These are phyloP conservation scores for Lichtheimia ornata DNA, from an alignment of 371 early-diverging fungal genomes.

Conservation along the genomic window DNA sequence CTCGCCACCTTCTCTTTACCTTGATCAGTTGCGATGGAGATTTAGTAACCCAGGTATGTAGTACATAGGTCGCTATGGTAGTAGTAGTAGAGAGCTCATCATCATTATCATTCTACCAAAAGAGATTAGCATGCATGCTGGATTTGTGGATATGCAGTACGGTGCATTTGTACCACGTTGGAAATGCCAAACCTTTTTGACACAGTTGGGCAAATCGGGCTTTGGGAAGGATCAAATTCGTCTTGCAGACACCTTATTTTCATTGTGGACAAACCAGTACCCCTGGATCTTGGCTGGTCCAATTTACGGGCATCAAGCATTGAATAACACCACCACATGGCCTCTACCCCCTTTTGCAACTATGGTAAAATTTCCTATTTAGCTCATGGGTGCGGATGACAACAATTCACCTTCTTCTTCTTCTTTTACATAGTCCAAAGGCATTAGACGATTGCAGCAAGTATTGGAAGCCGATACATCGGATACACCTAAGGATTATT, in stretches of 20 bases:
- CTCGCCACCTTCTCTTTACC: conserved; percentile 55
- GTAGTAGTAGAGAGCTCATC: neutral
- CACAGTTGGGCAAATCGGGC: conserved; percentile 55
- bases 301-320: conserved; percentile 5
- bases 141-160: conserved; percentile 53
- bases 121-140: conserved; percentile 50
- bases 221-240: conserved; percentile 52
- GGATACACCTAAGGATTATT: conserved; percentile 51
- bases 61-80: conserved; percentile 18
- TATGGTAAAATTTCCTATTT: neutral
- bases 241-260: conserved; percentile 62
- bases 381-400: too few species aligned
- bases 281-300: conserved; percentile 63
- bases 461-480: conserved; percentile 44
- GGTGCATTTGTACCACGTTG: conserved; percentile 53
- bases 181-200: conserved; percentile 51
- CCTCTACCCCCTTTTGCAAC: conserved; percentile 6
- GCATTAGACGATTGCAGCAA: conserved; percentile 49
- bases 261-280: conserved; percentile 69
- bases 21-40: conserved; percentile 60
- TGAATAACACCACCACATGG: neutral
- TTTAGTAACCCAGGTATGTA: conserved; percentile 53
- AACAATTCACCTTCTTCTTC: neutral
- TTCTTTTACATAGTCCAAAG: conserved; percentile 48
- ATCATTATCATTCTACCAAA: neutral